Evolutionary conservation across 257 asterid genomes (phyloP).

Genomic region (Perilla frutescens): DNA sequence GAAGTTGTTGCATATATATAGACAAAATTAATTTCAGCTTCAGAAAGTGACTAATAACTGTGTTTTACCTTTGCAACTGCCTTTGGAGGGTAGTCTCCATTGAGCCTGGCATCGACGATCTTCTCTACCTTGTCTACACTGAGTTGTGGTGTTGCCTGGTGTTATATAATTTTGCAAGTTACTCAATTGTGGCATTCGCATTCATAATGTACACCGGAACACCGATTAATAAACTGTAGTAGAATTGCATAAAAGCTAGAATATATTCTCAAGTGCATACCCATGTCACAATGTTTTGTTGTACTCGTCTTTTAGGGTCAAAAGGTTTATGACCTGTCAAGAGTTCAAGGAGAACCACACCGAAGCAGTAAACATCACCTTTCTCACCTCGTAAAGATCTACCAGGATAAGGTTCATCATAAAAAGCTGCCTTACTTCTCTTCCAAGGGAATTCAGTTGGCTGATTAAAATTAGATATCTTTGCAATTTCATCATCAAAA

Average conservation of each 20-base stretch:
- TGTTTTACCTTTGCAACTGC: slow-evolving; percentile 57
- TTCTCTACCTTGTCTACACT: slow-evolving; percentile 49
- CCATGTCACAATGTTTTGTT: slow-evolving; percentile 37
- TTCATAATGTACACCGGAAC: not conserved
- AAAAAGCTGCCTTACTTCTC: no score
- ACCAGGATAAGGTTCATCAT: no score
- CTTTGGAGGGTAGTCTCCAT: slow-evolving; percentile 55
- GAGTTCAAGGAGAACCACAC: slow-evolving; percentile 40
- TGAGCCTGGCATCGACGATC: slow-evolving; percentile 53
- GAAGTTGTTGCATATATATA: no score
- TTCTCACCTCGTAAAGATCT: not conserved
- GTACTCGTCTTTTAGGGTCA: slow-evolving; percentile 29
- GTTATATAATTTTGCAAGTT: not conserved
- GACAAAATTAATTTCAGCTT: not conserved
- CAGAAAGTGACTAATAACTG: not conserved
- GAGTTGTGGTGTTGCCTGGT: slow-evolving; percentile 57
- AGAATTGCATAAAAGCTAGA: slow-evolving; percentile 23
- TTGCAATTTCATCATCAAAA: slow-evolving; percentile 49
- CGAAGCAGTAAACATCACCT: slow-evolving; percentile 42
- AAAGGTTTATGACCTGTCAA: slow-evolving; percentile 34
- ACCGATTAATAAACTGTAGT: not conserved
- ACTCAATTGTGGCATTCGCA: not conserved
- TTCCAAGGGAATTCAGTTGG: slow-evolving; percentile 24
- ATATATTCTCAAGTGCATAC: not conserved
- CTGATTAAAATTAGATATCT: slow-evolving; percentile 52